Percentiles rank a stretch among this genome's conserved stretches.
Evolutionary conservation across 768 basidiomycete genomes (phyloP).

Genomic region (Austroboletus festivus): DNA sequence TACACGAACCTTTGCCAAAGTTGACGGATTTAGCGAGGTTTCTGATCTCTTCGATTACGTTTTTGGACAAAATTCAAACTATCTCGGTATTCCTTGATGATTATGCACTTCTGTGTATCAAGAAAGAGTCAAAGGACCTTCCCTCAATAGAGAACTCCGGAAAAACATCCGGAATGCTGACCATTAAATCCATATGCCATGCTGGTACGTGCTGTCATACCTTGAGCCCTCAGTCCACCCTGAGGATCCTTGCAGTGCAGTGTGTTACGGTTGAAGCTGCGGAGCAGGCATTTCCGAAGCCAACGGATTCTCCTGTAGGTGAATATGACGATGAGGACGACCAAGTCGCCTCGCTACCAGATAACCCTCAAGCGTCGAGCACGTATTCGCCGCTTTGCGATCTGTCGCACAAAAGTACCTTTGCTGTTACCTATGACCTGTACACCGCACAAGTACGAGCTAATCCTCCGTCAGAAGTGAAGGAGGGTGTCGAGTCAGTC

Average conservation of each 20-base stretch:
- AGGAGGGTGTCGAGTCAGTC: neutral
- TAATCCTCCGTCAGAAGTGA: neutral
- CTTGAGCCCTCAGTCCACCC: neutral
- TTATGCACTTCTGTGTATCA: neutral
- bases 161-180: neutral
- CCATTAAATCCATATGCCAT: neutral
- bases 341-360: neutral
- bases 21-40: constrained; percentile 48
- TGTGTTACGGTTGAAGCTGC: neutral
- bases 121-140: neutral
- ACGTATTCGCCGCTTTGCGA: too few relatives aligned
- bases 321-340: neutral
- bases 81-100: constrained; percentile 6
- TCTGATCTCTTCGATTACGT: constrained; percentile 46
- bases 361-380: neutral
- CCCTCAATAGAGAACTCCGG: neutral
- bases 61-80: constrained; percentile 39
- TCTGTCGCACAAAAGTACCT: neutral
- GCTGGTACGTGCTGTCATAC: neutral
- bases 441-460: neutral
- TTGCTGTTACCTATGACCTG: neutral
- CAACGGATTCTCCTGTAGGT: neutral
- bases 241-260: neutral
- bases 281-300: neutral
- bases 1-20: constrained; percentile 35